phyloP scores from a whole-genome alignment of 176 grass and related monocot genomes.

The Carex myosuroides region DNA sequence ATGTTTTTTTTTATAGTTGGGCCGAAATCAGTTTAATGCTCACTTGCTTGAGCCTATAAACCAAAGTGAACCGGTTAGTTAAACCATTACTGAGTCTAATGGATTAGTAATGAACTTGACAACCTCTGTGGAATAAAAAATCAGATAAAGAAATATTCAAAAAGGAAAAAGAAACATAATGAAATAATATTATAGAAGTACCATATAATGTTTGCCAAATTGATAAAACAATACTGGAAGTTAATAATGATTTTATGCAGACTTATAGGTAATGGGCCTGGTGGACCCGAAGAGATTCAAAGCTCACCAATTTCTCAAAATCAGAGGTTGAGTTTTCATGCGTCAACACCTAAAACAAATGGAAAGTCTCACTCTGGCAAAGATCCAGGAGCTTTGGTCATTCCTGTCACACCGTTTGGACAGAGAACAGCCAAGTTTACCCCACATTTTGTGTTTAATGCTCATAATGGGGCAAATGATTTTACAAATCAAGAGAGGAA shows the following conservation, averaged over 20 bases:
- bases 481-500: conserved; percentile 32
- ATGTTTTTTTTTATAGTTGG: not conserved
- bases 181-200: not conserved
- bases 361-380: conserved; percentile 45
- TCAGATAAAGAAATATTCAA: not conserved
- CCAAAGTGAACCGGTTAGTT: not conserved
- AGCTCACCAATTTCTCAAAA: conserved; percentile 46
- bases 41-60: not conserved
- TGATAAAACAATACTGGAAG: conserved; percentile 25
- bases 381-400: conserved; percentile 41
- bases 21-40: not conserved
- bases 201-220: not conserved
- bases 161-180: not conserved
- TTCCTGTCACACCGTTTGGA: conserved; percentile 72
- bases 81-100: not conserved
- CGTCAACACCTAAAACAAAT: conserved; percentile 41
- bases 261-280: conserved; percentile 50
- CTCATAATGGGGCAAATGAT: conserved; percentile 30
- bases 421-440: conserved; percentile 71
- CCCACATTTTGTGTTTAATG: conserved; percentile 50
- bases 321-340: conserved; percentile 39
- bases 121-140: not conserved
- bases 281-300: conserved; percentile 30
- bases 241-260: conserved; percentile 45
- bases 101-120: not conserved